Conservation (phyloP, 2,329 filamentous ascomycete species). For the Cladosporium colombiae region DNA sequence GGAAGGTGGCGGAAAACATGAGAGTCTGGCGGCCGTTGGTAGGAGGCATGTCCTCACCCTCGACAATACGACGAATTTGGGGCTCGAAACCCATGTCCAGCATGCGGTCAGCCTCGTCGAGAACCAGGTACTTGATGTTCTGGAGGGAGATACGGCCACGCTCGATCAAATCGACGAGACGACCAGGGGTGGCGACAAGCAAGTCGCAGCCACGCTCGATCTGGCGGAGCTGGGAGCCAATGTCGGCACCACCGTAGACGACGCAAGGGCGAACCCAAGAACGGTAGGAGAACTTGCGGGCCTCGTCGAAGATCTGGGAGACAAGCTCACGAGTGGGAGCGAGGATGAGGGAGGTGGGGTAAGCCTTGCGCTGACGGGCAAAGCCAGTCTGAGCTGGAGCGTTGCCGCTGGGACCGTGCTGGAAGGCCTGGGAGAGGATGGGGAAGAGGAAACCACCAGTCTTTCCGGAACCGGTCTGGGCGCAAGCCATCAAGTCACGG, state of each 20-base stretch:
- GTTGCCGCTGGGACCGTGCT: conserved; percentile 75
- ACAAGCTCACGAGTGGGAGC: conserved; percentile 97
- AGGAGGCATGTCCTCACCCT: conserved; percentile 94
- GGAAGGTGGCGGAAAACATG: conserved; percentile 99
- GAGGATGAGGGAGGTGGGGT: conserved; percentile 92
- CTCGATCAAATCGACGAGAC: conserved; percentile 97
- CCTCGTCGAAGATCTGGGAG: conserved; percentile 96
- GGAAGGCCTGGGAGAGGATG: conserved; percentile 95
- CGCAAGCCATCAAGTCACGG: conserved; percentile 98
- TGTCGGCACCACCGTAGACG: conserved; percentile 98
- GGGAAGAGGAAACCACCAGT: conserved; percentile 99
- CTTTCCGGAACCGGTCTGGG: conserved; percentile 99
- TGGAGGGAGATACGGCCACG: conserved; percentile 94
- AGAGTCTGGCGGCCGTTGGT: conserved; percentile 88
- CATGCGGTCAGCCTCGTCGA: conserved; percentile 99
- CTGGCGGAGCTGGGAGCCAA: conserved; percentile 95
- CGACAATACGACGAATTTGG: conserved; percentile 97
- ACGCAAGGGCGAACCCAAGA: conserved; percentile 99
- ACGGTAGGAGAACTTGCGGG: conserved; percentile 97
- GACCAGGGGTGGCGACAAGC: conserved; percentile 92
- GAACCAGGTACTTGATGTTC: conserved; percentile 99
- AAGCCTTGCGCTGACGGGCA: conserved; percentile 94
- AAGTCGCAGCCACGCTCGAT: conserved; percentile 98
- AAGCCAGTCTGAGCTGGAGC: conserved; percentile 71
- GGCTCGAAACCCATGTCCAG: conserved; percentile 99